Conservation (phyloP, 768 basidiomycete genomes). For the Lactarius hengduanensis region DNA sequence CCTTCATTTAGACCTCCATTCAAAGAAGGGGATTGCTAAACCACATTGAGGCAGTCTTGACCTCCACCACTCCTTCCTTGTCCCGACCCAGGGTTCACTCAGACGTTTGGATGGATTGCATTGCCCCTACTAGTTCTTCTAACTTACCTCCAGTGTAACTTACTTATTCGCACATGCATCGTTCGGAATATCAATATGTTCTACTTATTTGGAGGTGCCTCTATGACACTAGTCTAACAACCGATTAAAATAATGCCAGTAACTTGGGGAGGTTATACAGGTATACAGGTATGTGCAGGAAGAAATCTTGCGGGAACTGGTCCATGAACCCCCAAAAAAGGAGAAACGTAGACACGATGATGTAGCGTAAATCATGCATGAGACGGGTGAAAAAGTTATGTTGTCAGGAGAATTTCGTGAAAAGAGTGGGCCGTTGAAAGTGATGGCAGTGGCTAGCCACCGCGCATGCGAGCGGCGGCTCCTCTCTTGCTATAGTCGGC, state of each 20-base stretch:
- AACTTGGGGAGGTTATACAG: constrained; percentile 21
- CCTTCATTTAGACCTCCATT: not conserved
- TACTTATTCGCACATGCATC: constrained; percentile 10
- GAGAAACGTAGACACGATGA: not conserved
- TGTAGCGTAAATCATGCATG: constrained; percentile 1
- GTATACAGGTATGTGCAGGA: constrained; percentile 24
- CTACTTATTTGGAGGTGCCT: constrained; percentile 9
- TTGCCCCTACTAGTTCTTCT: constrained; percentile 10
- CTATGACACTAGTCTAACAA: constrained; percentile 17
- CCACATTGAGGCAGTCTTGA: constrained; percentile 15
- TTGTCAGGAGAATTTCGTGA: constrained; percentile 2
- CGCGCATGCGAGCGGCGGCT: constrained; percentile 9
- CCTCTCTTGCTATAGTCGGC: constrained; percentile 14
- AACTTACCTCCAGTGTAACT: constrained; percentile 8
- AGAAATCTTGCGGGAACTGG: not conserved
- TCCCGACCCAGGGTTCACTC: not conserved
- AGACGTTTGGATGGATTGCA: not conserved
- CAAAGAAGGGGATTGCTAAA: not conserved
- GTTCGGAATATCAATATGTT: constrained; percentile 4
- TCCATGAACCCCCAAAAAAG: not conserved
- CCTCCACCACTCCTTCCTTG: not conserved
- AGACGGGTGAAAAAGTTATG: not conserved
- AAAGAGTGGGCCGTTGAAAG: not conserved
- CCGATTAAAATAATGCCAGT: constrained; percentile 18
- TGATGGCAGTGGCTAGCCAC: constrained; percentile 1